Evolutionary conservation across 129 eudicot genomes (phyloP).

Genomic region (Helianthus annuus): HanXRQr2.0-SUNRISE NC_035434.2:170228981-170229480

Average conservation of each 20-base stretch:
- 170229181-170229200: neutral
- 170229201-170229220: constrained; percentile 20
- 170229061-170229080: constrained; percentile 2
- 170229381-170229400: constrained; percentile 14
- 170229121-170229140: neutral
- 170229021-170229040: neutral
- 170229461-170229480: constrained; percentile 2
- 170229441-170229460: constrained; percentile 19
- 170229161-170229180: constrained; percentile 7
- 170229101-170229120: neutral
- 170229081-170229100: neutral
- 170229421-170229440: neutral
- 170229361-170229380: neutral
- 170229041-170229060: constrained; percentile 9
- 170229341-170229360: neutral
- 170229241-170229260: constrained; percentile 7
- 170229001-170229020: neutral
- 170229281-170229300: neutral
- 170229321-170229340: constrained; percentile 7
- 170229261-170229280: constrained; percentile 20
- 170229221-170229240: constrained; percentile 11
- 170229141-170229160: neutral
- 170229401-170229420: constrained; percentile 3
- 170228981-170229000: neutral
- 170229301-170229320: constrained; percentile 4